These are phyloP conservation scores for Royoungia palumana DNA, from an alignment of 768 basidiomycete genomes.

Conservation along the genomic window DNA sequence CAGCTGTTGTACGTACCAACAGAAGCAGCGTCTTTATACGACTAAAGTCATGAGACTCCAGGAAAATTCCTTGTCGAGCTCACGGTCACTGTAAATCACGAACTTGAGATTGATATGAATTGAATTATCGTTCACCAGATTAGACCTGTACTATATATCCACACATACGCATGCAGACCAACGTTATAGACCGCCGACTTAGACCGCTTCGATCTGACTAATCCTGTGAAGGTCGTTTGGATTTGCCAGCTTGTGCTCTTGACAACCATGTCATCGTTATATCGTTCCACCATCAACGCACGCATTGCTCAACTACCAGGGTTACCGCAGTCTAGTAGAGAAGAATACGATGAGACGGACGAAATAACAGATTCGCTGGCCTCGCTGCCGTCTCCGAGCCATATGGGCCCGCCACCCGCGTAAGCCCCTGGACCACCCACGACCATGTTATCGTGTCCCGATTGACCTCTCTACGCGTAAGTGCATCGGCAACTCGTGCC, in stretches of 20 bases:
- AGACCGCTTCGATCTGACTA: background rate
- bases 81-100: too few relatives aligned
- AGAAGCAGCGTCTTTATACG: too few relatives aligned
- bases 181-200: too few relatives aligned
- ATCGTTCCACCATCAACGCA: slow-evolving; percentile 74
- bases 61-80: too few relatives aligned
- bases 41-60: too few relatives aligned
- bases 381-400: slow-evolving; percentile 45
- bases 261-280: slow-evolving; percentile 60
- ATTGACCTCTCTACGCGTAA: slow-evolving; percentile 18
- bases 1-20: too few relatives aligned
- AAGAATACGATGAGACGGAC: slow-evolving; percentile 38
- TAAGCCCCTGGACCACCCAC: slow-evolving; percentile 34
- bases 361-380: slow-evolving; percentile 61
- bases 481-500: slow-evolving; percentile 28
- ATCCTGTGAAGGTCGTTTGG: slow-evolving; percentile 3
- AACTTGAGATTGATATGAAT: too few relatives aligned
- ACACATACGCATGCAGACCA: too few relatives aligned
- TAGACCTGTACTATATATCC: too few relatives aligned
- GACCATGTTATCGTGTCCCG: slow-evolving; percentile 5
- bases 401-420: slow-evolving; percentile 62
- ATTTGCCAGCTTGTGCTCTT: background rate
- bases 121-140: too few relatives aligned
- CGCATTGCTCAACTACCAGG: slow-evolving; percentile 72
- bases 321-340: slow-evolving; percentile 43